Percentiles rank a stretch among this genome's conserved stretches.
Evolutionary conservation across 1,139 yeast species (phyloP).

Genomic region (Lodderomyces beijingensis): DNA sequence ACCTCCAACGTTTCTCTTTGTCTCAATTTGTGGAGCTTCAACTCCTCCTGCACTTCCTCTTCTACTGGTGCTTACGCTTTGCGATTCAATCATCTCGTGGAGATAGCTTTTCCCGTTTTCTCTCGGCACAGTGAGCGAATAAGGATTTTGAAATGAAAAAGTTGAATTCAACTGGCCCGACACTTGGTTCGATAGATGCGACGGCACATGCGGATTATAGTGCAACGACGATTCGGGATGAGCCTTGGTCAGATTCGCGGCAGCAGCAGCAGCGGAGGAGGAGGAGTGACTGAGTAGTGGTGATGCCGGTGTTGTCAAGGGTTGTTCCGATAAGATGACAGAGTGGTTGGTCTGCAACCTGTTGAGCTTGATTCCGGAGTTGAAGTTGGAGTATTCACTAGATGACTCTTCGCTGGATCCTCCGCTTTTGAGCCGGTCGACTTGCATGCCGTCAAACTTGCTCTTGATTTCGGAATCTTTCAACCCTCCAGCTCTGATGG

Average conservation of each 20-base stretch:
- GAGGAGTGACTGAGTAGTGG: constrained; percentile 3
- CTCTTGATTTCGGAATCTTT: constrained; percentile 25
- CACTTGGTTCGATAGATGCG: constrained; percentile 16
- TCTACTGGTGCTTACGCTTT: constrained; percentile 14
- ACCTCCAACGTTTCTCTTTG: constrained; percentile 52
- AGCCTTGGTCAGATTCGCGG: constrained; percentile 1
- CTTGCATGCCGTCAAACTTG: constrained; percentile 20
- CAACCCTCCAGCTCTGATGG: constrained; percentile 31
- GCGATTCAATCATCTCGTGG: constrained; percentile 36
- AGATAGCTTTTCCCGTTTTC: constrained; percentile 25
- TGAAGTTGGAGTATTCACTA: constrained; percentile 15
- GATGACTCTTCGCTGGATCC: constrained; percentile 37
- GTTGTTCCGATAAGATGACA: constrained; percentile 32
- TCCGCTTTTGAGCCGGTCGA: constrained; percentile 27
- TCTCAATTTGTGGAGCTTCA: constrained; percentile 47
- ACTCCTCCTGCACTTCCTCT: constrained; percentile 32
- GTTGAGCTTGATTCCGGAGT: constrained; percentile 13
- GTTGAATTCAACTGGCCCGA: constrained; percentile 4
- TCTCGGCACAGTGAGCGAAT: constrained; percentile 30
- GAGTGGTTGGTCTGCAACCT: constrained; percentile 20
- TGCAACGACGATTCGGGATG: not conserved
- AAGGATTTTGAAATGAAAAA: constrained; percentile 9
- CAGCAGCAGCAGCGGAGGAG: not conserved
- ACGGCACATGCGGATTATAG: constrained; percentile 16
- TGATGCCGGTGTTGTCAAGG: constrained; percentile 9